Base-by-base conservation (phyloP, 1,284 basidiomycete genomes). In the Ceratobasidium sp. region DNA sequence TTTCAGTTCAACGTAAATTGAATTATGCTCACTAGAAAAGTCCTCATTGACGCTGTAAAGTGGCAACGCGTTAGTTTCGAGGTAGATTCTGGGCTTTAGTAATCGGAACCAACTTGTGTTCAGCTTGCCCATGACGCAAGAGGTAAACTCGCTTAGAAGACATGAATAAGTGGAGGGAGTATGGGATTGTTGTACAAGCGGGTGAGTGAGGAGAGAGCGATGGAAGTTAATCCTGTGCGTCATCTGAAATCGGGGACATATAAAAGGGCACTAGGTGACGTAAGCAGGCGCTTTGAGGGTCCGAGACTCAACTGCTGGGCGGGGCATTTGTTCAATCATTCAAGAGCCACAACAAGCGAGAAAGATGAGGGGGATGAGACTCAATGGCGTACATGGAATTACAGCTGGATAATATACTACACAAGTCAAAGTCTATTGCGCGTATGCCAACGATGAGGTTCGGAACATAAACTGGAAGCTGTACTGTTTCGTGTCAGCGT, bases 401-500 rank as follows among this genome's bases (percentile, higher is more conserved):
- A 63, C 24, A 19, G 41, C 31, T 19, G 41, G 19, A 27, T 9
- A 8, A 33, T 8, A 53, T 22, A 53, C 48, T 36, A 44, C 41
- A 22, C 27, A 36, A 24, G 27, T 51, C 64, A 51, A 8, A 7
- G 8, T 36, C 54, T 56, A 72, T n/a, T 72, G 67, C 24, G 33
- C 45, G 67, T 72, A 72, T 45, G 67, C 56, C 44, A 72, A 36
- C 2, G 67, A 72, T 14, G 56, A 76, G 44, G 69, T 76, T 22
- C 76, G 73, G 87, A 95, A 97, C 91, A 96, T 93, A 84, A 97
- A 95, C 84, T 96, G 95, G 87, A 96, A 96, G 82, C 91, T 94
- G 83, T 96, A 97, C 83, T 97, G 95, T 84, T 97, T 97, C 60
- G 96, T 96, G 82, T 98, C 96, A 24, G 92, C 90, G 82, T 98